A percentile compares a stretch with the other conserved stretches of the same genome.
phyloP scores from a whole-genome alignment of 306 rosid species.

The Quercus gilva region DNA sequence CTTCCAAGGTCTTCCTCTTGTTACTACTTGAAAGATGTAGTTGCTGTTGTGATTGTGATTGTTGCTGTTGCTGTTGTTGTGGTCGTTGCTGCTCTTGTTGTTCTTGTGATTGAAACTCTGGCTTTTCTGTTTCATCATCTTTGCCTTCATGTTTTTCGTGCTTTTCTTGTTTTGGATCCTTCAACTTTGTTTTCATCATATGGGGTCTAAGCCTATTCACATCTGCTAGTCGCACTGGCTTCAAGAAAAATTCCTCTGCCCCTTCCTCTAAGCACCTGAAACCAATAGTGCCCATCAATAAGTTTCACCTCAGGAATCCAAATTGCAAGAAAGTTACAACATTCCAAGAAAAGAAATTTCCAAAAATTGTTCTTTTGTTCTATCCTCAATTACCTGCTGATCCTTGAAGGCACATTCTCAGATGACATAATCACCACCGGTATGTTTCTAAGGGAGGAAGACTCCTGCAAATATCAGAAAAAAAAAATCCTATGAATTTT shows the following conservation, averaged over 20 bases:
- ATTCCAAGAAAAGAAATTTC: neutral
- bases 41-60: conserved; percentile 19
- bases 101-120: conserved; percentile 24
- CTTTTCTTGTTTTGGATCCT: conserved; percentile 11
- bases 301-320: conserved; percentile 5
- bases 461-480: conserved; percentile 65
- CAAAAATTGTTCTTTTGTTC: neutral
- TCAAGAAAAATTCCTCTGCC: conserved; percentile 91
- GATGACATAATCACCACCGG: conserved; percentile 98
- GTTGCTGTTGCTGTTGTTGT: conserved; percentile 24
- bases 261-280: conserved; percentile 94
- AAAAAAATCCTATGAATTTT: conserved; percentile 30
- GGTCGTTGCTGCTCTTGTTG: conserved; percentile 1
- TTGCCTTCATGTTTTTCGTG: conserved; percentile 26
- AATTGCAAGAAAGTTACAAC: neutral
- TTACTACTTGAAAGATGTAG: conserved; percentile 39
- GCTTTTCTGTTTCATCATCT: conserved; percentile 24
- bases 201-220: conserved; percentile 68
- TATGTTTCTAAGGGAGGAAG: conserved; percentile 77
- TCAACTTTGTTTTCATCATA: conserved; percentile 63
- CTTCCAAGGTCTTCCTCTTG: conserved; percentile 85
- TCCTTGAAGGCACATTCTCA: conserved; percentile 93
- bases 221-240: conserved; percentile 81
- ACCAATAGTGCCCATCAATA: conserved; percentile 6
- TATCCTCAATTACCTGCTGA: conserved; percentile 50